phyloP scores from a whole-genome alignment of 2,329 filamentous ascomycete genomes.

The Fusarium cicatricum region DNA sequence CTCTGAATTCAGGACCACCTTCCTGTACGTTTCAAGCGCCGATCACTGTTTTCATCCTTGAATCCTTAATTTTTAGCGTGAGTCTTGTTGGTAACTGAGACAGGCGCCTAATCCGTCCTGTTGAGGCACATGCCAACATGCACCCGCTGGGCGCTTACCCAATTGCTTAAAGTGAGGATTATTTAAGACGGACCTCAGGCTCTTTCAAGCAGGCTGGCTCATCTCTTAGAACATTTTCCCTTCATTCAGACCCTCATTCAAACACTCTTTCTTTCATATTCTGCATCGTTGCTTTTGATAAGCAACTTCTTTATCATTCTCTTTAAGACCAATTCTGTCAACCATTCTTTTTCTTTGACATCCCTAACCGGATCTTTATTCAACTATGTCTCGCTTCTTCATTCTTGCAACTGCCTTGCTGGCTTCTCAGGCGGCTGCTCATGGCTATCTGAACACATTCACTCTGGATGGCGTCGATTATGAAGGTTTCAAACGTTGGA shows the following conservation, averaged over 20 bases:
- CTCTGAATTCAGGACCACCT: not conserved
- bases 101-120: conserved; percentile 1
- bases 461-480: conserved; percentile 45
- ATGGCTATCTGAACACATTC: conserved; percentile 38
- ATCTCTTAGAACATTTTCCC: not conserved
- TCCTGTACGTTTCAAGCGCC: not conserved
- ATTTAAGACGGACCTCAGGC: not conserved
- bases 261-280: not conserved
- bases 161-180: not conserved
- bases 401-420: conserved; percentile 19
- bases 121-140: not conserved
- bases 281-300: conserved; percentile 15
- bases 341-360: not conserved
- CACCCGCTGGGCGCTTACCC: not conserved
- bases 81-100: not conserved
- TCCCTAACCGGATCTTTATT: not conserved
- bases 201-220: not conserved
- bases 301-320: conserved; percentile 6
- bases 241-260: not conserved
- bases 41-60: not conserved
- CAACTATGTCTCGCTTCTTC: conserved; percentile 26
- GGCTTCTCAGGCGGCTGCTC: conserved; percentile 35
- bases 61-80: not conserved
- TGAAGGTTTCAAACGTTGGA: conserved; percentile 44
- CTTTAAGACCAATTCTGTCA: not conserved